Evolutionary conservation across 805 yeast genomes (phyloP).

Genomic region (Hanseniaspora lindneri): DNA sequence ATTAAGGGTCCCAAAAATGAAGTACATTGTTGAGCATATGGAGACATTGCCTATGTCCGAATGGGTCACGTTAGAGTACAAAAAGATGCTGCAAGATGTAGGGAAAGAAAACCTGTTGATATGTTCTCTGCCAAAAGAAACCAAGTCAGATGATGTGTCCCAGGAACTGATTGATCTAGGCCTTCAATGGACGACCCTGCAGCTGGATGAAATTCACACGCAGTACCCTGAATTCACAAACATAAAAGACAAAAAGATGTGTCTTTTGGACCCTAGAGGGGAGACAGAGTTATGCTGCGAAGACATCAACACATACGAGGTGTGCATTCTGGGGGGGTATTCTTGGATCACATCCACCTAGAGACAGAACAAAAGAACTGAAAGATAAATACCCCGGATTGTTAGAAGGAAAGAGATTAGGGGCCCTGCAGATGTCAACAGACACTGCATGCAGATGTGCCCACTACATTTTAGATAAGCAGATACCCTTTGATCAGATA

Average conservation of each 20-base stretch:
- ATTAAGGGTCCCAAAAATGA: slow-evolving; percentile 50
- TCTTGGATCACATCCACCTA: slow-evolving; percentile 80
- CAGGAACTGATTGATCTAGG: slow-evolving; percentile 44
- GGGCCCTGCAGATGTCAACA: slow-evolving; percentile 88
- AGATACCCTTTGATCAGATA: slow-evolving; percentile 53
- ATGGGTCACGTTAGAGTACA: slow-evolving; percentile 86
- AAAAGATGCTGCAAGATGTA: slow-evolving; percentile 69
- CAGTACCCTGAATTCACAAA: slow-evolving; percentile 35
- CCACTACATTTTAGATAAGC: slow-evolving; percentile 56
- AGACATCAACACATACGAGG: slow-evolving; percentile 59
- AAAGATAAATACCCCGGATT: slow-evolving; percentile 55
- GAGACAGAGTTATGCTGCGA: slow-evolving; percentile 56
- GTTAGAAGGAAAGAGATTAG: slow-evolving; percentile 76
- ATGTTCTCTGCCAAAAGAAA: slow-evolving; percentile 58
- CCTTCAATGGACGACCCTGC: slow-evolving; percentile 71
- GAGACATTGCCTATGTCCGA: slow-evolving; percentile 82
- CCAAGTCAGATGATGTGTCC: slow-evolving; percentile 57
- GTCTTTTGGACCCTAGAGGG: slow-evolving; percentile 86
- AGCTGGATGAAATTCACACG: slow-evolving; percentile 39
- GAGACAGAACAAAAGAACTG: slow-evolving; percentile 87
- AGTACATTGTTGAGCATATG: slow-evolving; percentile 93
- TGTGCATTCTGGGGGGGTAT: slow-evolving; percentile 95
- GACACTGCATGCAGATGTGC: slow-evolving; percentile 95
- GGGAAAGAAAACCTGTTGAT: slow-evolving; percentile 65
- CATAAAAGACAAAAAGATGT: slow-evolving; percentile 41